These are phyloP conservation scores for Diaporthe ampelina DNA, from an alignment of 2,329 filamentous ascomycete genomes.

Conservation along the genomic window DNA sequence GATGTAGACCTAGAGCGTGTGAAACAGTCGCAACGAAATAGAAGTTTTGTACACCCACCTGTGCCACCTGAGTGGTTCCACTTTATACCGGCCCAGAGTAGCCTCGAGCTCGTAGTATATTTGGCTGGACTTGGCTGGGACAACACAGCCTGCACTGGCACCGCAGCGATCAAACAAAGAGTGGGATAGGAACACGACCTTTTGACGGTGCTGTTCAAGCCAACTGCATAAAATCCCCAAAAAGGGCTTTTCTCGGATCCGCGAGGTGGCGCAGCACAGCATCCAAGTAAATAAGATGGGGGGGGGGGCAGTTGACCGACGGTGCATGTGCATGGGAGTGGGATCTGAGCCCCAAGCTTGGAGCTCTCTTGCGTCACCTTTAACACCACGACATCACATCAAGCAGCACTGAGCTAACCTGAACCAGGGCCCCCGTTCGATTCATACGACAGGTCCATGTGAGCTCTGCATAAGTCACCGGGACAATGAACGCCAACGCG, in stretches of 20 bases:
- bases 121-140: neutral
- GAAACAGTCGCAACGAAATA: neutral
- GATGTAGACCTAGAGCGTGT: neutral
- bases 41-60: neutral
- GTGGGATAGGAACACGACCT: neutral
- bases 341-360: neutral
- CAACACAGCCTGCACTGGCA: too few species aligned
- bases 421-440: neutral
- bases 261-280: neutral
- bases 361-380: neutral
- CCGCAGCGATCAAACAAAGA: neutral
- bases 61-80: neutral
- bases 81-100: too few species aligned
- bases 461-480: neutral
- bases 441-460: neutral
- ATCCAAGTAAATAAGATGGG: constrained; percentile 16
- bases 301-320: neutral
- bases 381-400: constrained; percentile 3
- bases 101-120: neutral
- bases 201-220: neutral
- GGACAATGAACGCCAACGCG: constrained; percentile 43
- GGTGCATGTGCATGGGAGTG: neutral
- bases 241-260: neutral
- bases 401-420: neutral
- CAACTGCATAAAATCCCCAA: neutral